Evolutionary conservation across 768 basidiomycete genomes (phyloP).

Genomic region (Tephrocybe rancida): DNA sequence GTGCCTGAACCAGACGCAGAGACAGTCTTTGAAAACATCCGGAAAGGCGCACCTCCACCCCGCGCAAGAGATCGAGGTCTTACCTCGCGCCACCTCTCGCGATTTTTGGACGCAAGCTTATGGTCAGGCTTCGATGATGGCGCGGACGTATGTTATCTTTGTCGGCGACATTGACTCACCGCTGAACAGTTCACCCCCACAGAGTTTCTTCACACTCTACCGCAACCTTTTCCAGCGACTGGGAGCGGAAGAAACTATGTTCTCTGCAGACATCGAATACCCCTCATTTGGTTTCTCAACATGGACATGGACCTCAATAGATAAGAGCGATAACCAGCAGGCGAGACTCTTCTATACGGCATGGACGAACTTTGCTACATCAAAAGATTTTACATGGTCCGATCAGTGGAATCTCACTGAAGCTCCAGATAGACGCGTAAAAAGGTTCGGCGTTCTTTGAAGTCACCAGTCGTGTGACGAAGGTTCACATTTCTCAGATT

Average conservation of each 20-base stretch:
- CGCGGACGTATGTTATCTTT: constrained; percentile 48
- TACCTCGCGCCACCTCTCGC: constrained; percentile 76
- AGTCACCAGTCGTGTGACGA: background rate
- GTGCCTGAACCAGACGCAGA: constrained; percentile 83
- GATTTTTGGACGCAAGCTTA: constrained; percentile 77
- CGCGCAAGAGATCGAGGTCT: constrained; percentile 70
- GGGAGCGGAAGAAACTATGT: constrained; percentile 72
- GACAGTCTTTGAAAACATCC: constrained; percentile 83
- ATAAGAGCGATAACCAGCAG: constrained; percentile 44
- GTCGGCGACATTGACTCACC: background rate
- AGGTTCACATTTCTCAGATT: constrained; percentile 42
- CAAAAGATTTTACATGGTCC: constrained; percentile 88
- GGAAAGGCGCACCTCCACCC: constrained; percentile 62
- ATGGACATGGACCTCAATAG: constrained; percentile 66
- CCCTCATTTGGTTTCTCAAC: constrained; percentile 83
- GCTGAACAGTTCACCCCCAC: background rate
- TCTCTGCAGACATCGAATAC: constrained; percentile 46
- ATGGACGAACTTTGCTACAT: constrained; percentile 86
- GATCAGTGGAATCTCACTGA: constrained; percentile 83
- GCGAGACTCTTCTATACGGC: constrained; percentile 78
- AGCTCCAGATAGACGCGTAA: constrained; percentile 83
- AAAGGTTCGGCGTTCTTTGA: constrained; percentile 58
- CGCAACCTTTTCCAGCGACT: constrained; percentile 85
- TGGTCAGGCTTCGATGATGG: constrained; percentile 70
- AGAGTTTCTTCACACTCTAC: constrained; percentile 93